phyloP scores from a whole-genome alignment of 495 filamentous ascomycete species.

The Amphirosellinia nigrospora region DNA sequence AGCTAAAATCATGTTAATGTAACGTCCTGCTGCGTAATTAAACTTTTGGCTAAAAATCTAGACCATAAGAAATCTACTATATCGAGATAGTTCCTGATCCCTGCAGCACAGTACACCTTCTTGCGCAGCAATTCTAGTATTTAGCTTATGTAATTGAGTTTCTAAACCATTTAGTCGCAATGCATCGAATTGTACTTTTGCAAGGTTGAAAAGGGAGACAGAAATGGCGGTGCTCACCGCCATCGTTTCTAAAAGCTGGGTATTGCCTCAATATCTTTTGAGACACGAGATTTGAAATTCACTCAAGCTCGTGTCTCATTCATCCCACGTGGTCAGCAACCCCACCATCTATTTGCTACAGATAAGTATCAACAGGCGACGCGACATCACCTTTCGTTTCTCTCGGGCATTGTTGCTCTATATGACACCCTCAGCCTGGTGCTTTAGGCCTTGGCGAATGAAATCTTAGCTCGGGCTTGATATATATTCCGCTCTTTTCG shows the following conservation, averaged over 20 bases:
- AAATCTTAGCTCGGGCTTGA: not conserved
- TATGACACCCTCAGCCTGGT: not conserved
- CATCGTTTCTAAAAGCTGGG: not conserved
- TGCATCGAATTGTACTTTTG: not conserved
- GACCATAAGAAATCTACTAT: not conserved
- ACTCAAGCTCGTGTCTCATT: slow-evolving; percentile 9
- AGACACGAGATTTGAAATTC: slow-evolving; percentile 18
- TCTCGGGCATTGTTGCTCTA: not conserved
- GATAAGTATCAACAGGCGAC: not conserved
- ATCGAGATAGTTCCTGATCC: not conserved
- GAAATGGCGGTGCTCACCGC: slow-evolving; percentile 13
- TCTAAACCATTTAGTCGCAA: not conserved
- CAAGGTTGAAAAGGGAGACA: slow-evolving; percentile 10
- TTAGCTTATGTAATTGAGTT: not conserved
- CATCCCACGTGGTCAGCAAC: slow-evolving; percentile 19
- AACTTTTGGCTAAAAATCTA: slow-evolving; percentile 3
- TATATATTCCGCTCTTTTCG: not conserved
- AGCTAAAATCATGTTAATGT: too few relatives aligned
- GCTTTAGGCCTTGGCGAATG: not conserved
- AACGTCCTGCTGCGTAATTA: too few relatives aligned
- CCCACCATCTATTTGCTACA: slow-evolving; percentile 17
- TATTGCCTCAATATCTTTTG: slow-evolving; percentile 3
- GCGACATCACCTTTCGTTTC: slow-evolving; percentile 1
- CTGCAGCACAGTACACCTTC: not conserved
- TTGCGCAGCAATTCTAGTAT: not conserved